phyloP scores from a whole-genome alignment of 2,329 filamentous ascomycete species.

The Xylariales sp. region DNA sequence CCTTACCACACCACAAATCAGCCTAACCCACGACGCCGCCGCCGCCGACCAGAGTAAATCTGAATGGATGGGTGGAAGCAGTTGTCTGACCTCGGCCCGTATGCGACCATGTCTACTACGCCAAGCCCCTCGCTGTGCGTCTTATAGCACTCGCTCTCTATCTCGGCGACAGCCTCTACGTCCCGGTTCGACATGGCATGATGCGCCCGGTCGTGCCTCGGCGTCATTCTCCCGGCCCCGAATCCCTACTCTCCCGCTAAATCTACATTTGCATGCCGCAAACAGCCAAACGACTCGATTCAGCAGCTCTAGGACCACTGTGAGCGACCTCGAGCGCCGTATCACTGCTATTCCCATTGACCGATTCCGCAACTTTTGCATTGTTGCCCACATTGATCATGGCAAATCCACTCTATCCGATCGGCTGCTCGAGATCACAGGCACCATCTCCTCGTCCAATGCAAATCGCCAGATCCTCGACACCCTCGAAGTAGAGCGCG shows the following conservation, averaged over 20 bases:
- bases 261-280: background rate
- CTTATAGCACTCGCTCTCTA: slow-evolving; percentile 40
- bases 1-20: background rate
- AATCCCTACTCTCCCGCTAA: no score
- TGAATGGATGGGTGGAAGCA: slow-evolving; percentile 51
- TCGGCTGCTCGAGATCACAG: slow-evolving; percentile 90
- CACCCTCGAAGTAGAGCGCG: slow-evolving; percentile 95
- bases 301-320: slow-evolving; percentile 46
- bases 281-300: slow-evolving; percentile 33
- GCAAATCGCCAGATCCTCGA: slow-evolving; percentile 95
- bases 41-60: slow-evolving; percentile 34
- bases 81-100: slow-evolving; percentile 42
- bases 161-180: slow-evolving; percentile 31
- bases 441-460: slow-evolving; percentile 84
- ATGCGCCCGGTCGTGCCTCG: background rate
- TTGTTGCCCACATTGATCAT: slow-evolving; percentile 98
- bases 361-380: slow-evolving; percentile 94
- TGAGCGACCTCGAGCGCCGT: slow-evolving; percentile 62
- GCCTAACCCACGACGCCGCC: slow-evolving; percentile 6
- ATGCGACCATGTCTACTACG: slow-evolving; percentile 48
- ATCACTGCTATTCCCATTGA: slow-evolving; percentile 82
- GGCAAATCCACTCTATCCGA: slow-evolving; percentile 97
- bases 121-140: slow-evolving; percentile 28
- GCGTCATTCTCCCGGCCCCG: no score
- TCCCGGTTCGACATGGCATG: slow-evolving; percentile 8